These are phyloP conservation scores for Reutealis trisperma DNA, from an alignment of 345 rosid genomes.

Conservation along the genomic window DNA sequence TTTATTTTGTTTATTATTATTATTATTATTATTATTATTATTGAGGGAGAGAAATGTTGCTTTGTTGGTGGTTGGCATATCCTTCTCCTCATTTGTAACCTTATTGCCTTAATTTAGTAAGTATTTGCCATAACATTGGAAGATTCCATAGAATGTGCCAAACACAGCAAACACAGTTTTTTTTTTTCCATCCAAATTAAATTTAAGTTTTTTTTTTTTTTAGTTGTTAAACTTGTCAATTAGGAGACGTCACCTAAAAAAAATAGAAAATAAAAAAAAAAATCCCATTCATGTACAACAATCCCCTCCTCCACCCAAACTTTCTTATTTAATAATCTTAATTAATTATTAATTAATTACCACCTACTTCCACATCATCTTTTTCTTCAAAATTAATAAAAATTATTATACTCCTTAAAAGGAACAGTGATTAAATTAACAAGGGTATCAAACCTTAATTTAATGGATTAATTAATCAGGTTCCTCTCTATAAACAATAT, in stretches of 20 bases:
- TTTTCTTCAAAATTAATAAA: too few species aligned
- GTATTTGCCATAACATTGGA: neutral
- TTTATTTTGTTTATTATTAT: too few species aligned
- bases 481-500: neutral
- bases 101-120: neutral
- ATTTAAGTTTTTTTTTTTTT: neutral
- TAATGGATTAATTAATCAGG: too few species aligned
- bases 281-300: too few species aligned
- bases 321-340: too few species aligned
- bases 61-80: constrained; percentile 24
- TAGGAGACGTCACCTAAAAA: neutral
- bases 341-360: too few species aligned
- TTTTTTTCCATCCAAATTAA: neutral
- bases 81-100: constrained; percentile 28
- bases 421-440: too few species aligned
- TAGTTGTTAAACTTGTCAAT: neutral
- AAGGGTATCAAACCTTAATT: too few species aligned
- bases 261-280: too few species aligned
- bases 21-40: neutral
- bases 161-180: neutral
- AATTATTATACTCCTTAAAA: too few species aligned
- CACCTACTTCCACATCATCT: neutral
- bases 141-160: neutral
- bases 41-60: neutral
- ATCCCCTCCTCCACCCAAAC: too few species aligned